Percentiles rank a stretch among this genome's conserved stretches.
Conservation (phyloP, 768 basidiomycete species). For the Cyclocybe aegerita region DNA sequence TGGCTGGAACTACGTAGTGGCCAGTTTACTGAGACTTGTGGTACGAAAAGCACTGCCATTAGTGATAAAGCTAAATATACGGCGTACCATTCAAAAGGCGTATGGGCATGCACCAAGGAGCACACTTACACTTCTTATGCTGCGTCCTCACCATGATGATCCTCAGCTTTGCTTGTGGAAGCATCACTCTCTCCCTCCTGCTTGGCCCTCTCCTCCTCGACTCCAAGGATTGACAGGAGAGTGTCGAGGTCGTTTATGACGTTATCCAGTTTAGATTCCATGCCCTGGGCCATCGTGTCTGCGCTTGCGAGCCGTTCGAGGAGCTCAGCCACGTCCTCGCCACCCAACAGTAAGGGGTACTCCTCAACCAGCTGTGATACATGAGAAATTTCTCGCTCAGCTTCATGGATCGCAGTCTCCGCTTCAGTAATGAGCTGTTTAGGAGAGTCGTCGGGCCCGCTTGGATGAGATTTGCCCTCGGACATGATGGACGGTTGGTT, state of each 20-base stretch:
- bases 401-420: conserved; percentile 5
- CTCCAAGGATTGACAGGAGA: conserved; percentile 47
- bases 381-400: conserved; percentile 12
- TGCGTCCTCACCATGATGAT: too few relatives aligned
- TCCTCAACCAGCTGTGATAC: conserved; percentile 12
- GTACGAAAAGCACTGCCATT: too few relatives aligned
- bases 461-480: background rate
- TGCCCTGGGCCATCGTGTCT: conserved; percentile 54
- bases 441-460: background rate
- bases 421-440: conserved; percentile 2
- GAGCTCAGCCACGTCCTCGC: conserved; percentile 51
- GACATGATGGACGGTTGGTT: conserved; percentile 27
- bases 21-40: too few relatives aligned
- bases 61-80: too few relatives aligned
- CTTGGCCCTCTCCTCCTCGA: background rate
- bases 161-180: too few relatives aligned
- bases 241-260: conserved; percentile 59
- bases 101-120: too few relatives aligned
- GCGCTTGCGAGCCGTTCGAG: conserved; percentile 56
- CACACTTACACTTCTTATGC: too few relatives aligned
- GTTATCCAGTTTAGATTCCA: conserved; percentile 63
- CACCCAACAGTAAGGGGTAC: conserved; percentile 17
- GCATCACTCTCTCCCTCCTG: background rate
- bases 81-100: too few relatives aligned
- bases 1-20: too few relatives aligned